Base-by-base conservation (phyloP, 768 basidiomycete species). In the Pilatotrama ljubarskyi region DNA sequence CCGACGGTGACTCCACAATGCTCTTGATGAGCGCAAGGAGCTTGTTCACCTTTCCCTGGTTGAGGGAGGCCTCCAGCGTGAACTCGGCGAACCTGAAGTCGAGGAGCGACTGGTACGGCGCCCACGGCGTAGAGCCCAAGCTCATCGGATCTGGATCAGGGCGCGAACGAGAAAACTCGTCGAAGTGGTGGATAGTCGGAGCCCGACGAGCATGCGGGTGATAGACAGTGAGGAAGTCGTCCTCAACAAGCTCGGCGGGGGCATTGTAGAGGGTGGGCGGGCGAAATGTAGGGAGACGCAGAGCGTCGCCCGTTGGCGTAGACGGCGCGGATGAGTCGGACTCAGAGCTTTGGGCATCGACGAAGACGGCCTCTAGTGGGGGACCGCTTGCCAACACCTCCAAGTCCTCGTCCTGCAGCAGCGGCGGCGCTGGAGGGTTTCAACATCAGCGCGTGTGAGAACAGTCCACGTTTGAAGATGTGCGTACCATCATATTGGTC, bases 31-130 rank as follows among this genome's bases (percentile, higher is more conserved):
- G 58, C 3, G 50, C 35, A 20, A 74, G 49, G 9, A 73, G 37
- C 11, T 8, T 25, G 42, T 70, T 59, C 0, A 65, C 63, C 56
- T 68, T 58, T 2, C 32, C 26, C 20, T 62, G 20, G 35, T 61
- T 72, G 15, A 73, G 60, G 10, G 58, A 48, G 26, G 63, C 65
- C 18, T 70, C 58, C 0, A 70, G 61, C 1, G 65, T 61, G 25
- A 74, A 44, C 54, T 73, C 63, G 0, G 69, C 65, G 47, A 77
- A 64, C 24, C 72, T 66, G 59, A 75, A 76, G 49, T 77, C 69
- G 3, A 64, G 25, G 1, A 62, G 54, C 1, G 69, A 66, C 6
- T 25, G 44, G 40, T 75, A 76, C 5, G 75, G 74, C 0, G 46
- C 20, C 72, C 74, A 78, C 0, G 72, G 75, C 40, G 10, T 42